Percentiles rank a stretch among this genome's conserved stretches.
Evolutionary conservation across 2,329 filamentous ascomycete genomes (phyloP).

Genomic region (Colletotrichum sp.): DNA sequence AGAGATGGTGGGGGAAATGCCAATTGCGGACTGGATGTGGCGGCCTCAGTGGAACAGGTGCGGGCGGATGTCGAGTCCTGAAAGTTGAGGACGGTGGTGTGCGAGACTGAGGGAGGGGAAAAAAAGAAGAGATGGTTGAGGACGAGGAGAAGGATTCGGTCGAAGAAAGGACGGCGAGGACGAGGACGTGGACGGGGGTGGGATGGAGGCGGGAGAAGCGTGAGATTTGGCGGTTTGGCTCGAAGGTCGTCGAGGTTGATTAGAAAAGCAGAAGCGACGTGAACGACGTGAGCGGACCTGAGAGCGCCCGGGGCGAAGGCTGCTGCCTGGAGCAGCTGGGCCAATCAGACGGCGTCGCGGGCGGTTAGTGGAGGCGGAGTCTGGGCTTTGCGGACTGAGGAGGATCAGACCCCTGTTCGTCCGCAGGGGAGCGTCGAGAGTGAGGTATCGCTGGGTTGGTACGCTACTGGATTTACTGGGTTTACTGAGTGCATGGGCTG

Average conservation of each 20-base stretch:
- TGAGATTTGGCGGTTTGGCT: constrained; percentile 1
- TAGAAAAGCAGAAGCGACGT: constrained; percentile 20
- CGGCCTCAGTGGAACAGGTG: constrained; percentile 15
- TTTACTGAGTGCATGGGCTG: not conserved
- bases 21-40: not conserved
- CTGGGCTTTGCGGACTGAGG: constrained; percentile 14
- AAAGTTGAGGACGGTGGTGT: not conserved
- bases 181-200: not conserved
- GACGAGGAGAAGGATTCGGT: constrained; percentile 23
- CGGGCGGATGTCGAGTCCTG: constrained; percentile 9
- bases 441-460: not conserved
- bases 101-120: not conserved
- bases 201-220: constrained; percentile 6
- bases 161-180: constrained; percentile 2
- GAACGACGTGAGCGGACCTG: constrained; percentile 1
- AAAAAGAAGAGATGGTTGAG: constrained; percentile 13
- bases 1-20: not conserved
- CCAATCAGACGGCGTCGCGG: constrained; percentile 25
- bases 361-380: constrained; percentile 31
- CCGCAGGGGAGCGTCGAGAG: not conserved
- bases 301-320: constrained; percentile 29
- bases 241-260: constrained; percentile 18
- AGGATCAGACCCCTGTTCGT: constrained; percentile 15
- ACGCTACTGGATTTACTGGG: not conserved
- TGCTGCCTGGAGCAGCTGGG: constrained; percentile 35